phyloP scores from a whole-genome alignment of 1,284 basidiomycete species.

The Agroathelia rolfsii region DNA sequence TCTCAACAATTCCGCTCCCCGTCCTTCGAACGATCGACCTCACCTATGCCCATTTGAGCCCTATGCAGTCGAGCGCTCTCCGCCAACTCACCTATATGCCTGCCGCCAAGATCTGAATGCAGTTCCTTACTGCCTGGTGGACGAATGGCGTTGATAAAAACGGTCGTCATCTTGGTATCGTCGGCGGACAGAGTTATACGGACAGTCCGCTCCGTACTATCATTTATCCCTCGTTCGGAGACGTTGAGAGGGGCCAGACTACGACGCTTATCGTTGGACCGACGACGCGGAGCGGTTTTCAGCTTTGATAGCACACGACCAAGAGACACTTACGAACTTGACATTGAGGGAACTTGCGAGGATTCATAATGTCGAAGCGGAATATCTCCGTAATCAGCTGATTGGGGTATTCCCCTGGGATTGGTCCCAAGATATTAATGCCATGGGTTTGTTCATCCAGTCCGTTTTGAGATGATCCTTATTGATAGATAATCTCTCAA shows the following conservation, averaged over 20 bases:
- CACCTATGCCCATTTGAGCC: no score
- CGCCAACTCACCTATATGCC: constrained; percentile 15
- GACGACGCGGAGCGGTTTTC: constrained; percentile 12
- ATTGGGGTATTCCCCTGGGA: constrained; percentile 16
- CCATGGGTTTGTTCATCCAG: constrained; percentile 16
- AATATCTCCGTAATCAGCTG: no score
- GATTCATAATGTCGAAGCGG: constrained; percentile 9
- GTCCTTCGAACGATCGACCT: constrained; percentile 19
- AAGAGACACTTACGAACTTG: constrained; percentile 8
- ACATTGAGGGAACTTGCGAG: constrained; percentile 10
- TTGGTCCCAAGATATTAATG: constrained; percentile 16
- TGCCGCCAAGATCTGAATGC: constrained; percentile 22
- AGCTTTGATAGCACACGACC: no score
- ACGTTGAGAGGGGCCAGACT: constrained; percentile 5
- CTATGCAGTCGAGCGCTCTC: no score
- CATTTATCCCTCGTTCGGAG: constrained; percentile 22
- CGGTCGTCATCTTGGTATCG: constrained; percentile 11
- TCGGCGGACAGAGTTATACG: constrained; percentile 19
- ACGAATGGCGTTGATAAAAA: background rate
- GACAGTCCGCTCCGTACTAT: constrained; percentile 21
- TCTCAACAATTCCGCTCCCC: constrained; percentile 20
- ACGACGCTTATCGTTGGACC: constrained; percentile 13
- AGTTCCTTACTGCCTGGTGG: constrained; percentile 25
- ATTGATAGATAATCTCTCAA: background rate
- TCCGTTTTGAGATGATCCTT: no score